A percentile compares a stretch with the other conserved stretches of the same genome.
Evolutionary conservation across 805 yeast species (phyloP).

Genomic region (Geotrichum ghanense): DNA sequence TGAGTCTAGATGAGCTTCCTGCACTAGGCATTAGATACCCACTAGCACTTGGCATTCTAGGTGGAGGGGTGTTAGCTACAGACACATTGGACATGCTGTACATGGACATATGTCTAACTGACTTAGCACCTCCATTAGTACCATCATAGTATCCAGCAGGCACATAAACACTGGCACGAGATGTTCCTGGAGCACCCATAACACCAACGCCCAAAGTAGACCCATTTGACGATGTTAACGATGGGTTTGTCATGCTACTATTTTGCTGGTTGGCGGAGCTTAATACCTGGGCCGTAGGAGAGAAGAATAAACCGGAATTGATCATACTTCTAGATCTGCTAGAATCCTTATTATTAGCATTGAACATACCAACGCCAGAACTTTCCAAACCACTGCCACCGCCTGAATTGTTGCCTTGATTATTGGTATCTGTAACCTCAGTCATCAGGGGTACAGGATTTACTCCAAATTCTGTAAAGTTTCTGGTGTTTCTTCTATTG

Average conservation of each 20-base stretch:
- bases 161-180: constrained; percentile 16
- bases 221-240: constrained; percentile 5
- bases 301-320: constrained; percentile 39
- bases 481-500: constrained; percentile 14
- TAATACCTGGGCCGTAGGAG: constrained; percentile 72
- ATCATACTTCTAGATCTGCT: not conserved
- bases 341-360: constrained; percentile 1
- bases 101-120: constrained; percentile 12
- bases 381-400: not conserved
- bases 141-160: constrained; percentile 17
- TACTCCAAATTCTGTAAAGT: not conserved
- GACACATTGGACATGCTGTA: constrained; percentile 9
- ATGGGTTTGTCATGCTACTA: constrained; percentile 3
- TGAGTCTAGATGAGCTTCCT: constrained; percentile 2
- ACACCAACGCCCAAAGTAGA: constrained; percentile 6
- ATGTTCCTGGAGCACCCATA: constrained; percentile 3
- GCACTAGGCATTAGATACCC: not conserved
- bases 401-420: constrained; percentile 2
- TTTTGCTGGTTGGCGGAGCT: constrained; percentile 25
- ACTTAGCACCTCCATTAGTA: constrained; percentile 15
- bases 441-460: constrained; percentile 27
- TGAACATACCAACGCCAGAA: constrained; percentile 11
- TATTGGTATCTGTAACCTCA: constrained; percentile 37
- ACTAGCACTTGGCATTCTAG: constrained; percentile 1
- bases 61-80: constrained; percentile 5